These are phyloP conservation scores for Termitomyces eurrhizus DNA, from an alignment of 768 basidiomycete species.

Conservation along the genomic window DNA sequence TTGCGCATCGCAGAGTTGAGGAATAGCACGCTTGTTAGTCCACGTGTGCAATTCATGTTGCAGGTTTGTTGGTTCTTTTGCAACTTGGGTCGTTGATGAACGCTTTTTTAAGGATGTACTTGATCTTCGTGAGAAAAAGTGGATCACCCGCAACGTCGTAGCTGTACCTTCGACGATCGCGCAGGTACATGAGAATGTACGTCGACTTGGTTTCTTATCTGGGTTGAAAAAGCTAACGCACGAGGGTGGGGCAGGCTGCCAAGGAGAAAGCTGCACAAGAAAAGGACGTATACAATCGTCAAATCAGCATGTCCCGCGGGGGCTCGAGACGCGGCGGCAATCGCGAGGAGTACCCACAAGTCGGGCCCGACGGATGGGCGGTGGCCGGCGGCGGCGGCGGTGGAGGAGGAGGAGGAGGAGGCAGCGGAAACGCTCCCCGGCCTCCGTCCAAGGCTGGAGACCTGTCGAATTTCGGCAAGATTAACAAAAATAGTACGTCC, in stretches of 20 bases:
- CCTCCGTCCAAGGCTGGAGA: constrained; percentile 79
- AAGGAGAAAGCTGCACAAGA: constrained; percentile 40
- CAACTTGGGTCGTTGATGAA: constrained; percentile 5
- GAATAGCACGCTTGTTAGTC: constrained; percentile 68
- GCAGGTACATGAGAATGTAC: constrained; percentile 80
- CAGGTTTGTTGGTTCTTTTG: constrained; percentile 48
- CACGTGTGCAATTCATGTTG: constrained; percentile 94
- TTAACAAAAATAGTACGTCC: constrained; percentile 57
- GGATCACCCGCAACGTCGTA: constrained; percentile 68
- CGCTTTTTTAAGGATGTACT: constrained; percentile 73
- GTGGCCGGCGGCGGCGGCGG: constrained; percentile 52
- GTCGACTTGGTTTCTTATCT: too few relatives aligned
- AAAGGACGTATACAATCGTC: constrained; percentile 55
- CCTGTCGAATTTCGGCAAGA: constrained; percentile 85
- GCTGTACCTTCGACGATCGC: constrained; percentile 86
- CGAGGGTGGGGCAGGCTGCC: too few relatives aligned
- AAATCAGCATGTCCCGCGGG: constrained; percentile 80
- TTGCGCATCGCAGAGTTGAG: constrained; percentile 80
- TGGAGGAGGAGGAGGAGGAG: too few relatives aligned
- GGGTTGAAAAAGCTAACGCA: too few relatives aligned
- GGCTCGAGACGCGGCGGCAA: constrained; percentile 87
- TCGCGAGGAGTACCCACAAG: constrained; percentile 51
- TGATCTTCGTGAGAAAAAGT: constrained; percentile 81
- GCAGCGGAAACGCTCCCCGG: constrained; percentile 50
- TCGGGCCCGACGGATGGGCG: constrained; percentile 84